Evolutionary conservation across 2,329 filamentous ascomycete genomes (phyloP).

Genomic region (Monosporascus cannonballus): DNA sequence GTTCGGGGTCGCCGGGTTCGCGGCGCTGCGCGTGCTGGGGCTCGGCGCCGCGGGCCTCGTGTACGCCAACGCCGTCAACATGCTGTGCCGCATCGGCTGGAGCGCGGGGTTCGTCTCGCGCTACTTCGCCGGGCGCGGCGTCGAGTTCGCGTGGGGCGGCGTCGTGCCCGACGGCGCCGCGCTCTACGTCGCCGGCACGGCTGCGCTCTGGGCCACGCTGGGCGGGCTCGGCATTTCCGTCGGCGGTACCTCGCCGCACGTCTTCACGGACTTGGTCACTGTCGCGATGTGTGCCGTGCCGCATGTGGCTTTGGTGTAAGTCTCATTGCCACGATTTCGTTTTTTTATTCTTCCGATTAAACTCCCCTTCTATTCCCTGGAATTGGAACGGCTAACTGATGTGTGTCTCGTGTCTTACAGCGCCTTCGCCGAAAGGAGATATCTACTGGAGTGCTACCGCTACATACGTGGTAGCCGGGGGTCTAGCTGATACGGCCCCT

Average conservation of each 20-base stretch:
- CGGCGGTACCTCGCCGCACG: slow-evolving; percentile 25
- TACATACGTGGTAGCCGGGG: slow-evolving; percentile 31
- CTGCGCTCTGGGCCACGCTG: slow-evolving; percentile 31
- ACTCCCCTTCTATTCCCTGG: background rate
- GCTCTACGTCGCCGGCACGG: slow-evolving; percentile 37
- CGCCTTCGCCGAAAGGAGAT: slow-evolving; percentile 46
- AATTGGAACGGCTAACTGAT: slow-evolving; percentile 8
- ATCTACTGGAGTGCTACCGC: slow-evolving; percentile 45
- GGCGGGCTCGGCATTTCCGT: slow-evolving; percentile 18
- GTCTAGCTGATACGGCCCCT: slow-evolving; percentile 3
- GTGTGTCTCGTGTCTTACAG: slow-evolving; percentile 27
- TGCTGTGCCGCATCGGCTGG: slow-evolving; percentile 80
- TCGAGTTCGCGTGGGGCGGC: slow-evolving; percentile 32
- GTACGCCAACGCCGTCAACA: slow-evolving; percentile 82
- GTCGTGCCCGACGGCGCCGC: slow-evolving; percentile 39
- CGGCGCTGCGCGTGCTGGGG: slow-evolving; percentile 63
- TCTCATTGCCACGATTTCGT: background rate
- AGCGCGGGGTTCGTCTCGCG: slow-evolving; percentile 63
- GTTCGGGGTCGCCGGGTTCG: slow-evolving; percentile 69
- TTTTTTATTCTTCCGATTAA: no score
- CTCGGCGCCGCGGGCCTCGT: slow-evolving; percentile 78
- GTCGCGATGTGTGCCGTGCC: slow-evolving; percentile 43
- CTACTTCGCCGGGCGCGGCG: slow-evolving; percentile 50
- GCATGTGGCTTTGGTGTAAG: slow-evolving; percentile 56
- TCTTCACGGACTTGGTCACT: slow-evolving; percentile 37